Percentiles rank a stretch among this genome's conserved stretches.
These are phyloP conservation scores for Russula sp. DNA, from an alignment of 768 basidiomycete species.

Conservation along the genomic window DNA sequence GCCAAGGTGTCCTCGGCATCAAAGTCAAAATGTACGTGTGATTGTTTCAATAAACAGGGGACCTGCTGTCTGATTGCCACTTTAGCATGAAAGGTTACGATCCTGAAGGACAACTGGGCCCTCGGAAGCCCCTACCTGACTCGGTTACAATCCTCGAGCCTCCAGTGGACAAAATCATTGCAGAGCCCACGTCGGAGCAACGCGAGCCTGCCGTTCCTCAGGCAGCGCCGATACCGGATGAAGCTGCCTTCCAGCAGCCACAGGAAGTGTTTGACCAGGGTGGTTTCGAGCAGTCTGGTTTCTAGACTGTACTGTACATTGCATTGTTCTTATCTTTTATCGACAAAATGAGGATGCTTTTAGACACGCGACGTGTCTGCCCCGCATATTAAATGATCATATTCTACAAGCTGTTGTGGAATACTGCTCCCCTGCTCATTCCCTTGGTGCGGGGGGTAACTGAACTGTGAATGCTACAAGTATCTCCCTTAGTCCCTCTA, in stretches of 20 bases:
- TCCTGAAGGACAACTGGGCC: conserved; percentile 84
- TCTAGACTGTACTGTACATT: conserved; percentile 25
- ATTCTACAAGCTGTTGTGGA: not conserved
- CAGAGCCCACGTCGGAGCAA: conserved; percentile 86
- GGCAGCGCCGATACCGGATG: conserved; percentile 46
- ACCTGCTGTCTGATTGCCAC: conserved; percentile 15
- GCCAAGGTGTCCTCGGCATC: conserved; percentile 98
- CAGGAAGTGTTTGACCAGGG: conserved; percentile 34
- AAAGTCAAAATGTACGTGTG: conserved; percentile 93
- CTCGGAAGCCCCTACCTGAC: conserved; percentile 91
- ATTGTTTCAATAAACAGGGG: not conserved
- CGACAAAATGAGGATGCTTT: not conserved
- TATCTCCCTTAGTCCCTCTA: conserved; percentile 25
- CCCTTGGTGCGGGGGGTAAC: conserved; percentile 36
- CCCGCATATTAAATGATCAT: not conserved
- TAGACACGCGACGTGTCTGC: not conserved
- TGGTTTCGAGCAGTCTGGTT: conserved; percentile 30
- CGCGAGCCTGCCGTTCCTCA: conserved; percentile 53
- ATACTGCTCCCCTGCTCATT: conserved; percentile 46
- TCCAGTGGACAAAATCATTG: conserved; percentile 82
- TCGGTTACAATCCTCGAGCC: conserved; percentile 86
- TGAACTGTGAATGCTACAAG: conserved; percentile 31
- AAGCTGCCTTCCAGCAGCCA: conserved; percentile 27
- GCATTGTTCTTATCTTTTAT: conserved; percentile 3
- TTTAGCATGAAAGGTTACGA: conserved; percentile 94